Conservation (phyloP, 768 basidiomycete genomes). For the Suillus bovinus region DNA sequence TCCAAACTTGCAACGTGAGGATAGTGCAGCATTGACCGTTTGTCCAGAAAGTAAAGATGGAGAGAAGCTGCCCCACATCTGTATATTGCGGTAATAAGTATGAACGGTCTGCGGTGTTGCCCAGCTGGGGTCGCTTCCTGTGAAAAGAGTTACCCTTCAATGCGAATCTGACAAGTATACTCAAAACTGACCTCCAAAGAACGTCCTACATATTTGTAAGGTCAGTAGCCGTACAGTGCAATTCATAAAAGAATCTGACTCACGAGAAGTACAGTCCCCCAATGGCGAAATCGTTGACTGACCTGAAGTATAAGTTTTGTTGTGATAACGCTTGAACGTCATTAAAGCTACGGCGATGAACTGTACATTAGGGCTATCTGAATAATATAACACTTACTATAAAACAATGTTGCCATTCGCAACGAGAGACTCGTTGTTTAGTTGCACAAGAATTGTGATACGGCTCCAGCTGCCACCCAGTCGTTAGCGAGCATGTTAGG, state of each 20-base stretch:
- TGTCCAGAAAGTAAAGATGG: slow-evolving; percentile 43
- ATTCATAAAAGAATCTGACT: slow-evolving; percentile 25
- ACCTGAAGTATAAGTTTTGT: slow-evolving; percentile 63
- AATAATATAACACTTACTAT: slow-evolving; percentile 48
- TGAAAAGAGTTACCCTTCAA: slow-evolving; percentile 14
- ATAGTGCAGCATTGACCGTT: slow-evolving; percentile 18
- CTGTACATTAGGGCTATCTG: background rate
- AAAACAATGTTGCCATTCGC: slow-evolving; percentile 77
- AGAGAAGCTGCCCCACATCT: slow-evolving; percentile 56
- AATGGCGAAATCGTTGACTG: slow-evolving; percentile 47
- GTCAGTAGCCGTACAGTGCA: slow-evolving; percentile 7
- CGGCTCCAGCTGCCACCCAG: slow-evolving; percentile 57
- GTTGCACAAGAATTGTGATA: slow-evolving; percentile 71
- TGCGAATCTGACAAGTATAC: background rate
- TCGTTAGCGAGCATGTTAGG: slow-evolving; percentile 6
- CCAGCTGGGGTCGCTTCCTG: slow-evolving; percentile 69
- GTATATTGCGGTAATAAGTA: slow-evolving; percentile 77
- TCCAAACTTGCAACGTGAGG: slow-evolving; percentile 2
- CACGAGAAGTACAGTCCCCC: slow-evolving; percentile 83
- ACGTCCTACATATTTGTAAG: slow-evolving; percentile 49
- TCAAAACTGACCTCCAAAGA: slow-evolving; percentile 66
- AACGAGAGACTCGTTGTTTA: slow-evolving; percentile 65
- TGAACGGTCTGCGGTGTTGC: slow-evolving; percentile 66
- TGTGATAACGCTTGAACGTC: slow-evolving; percentile 62
- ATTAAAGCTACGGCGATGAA: slow-evolving; percentile 53